Evolutionary conservation across 176 grass and related monocot species (phyloP).

Genomic region (Oryza nivara): DNA sequence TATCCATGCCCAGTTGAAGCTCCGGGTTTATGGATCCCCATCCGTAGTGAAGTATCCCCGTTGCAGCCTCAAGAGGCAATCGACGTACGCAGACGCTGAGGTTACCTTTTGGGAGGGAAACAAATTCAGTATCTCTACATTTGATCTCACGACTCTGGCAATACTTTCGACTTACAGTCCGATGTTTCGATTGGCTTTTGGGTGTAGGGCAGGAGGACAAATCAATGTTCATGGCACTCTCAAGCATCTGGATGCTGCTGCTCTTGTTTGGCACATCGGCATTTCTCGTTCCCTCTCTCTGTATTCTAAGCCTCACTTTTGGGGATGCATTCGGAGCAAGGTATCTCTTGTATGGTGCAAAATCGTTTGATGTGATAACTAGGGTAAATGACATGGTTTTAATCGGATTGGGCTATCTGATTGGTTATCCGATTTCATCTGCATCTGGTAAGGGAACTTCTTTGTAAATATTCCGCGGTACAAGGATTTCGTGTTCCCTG

Average conservation of each 20-base stretch:
- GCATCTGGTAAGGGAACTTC: conserved; percentile 62
- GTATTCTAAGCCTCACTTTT: conserved; percentile 49
- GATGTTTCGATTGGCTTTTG: conserved; percentile 55
- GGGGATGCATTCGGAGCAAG: conserved; percentile 56
- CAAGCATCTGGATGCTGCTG: conserved; percentile 81
- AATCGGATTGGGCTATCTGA: conserved; percentile 64
- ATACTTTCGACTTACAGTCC: conserved; percentile 28
- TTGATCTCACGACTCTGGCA: neutral
- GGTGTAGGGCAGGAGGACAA: conserved; percentile 95
- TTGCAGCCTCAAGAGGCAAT: conserved; percentile 83
- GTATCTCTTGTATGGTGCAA: conserved; percentile 45
- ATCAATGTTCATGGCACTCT: conserved; percentile 72
- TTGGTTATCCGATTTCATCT: conserved; percentile 79
- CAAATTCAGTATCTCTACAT: neutral
- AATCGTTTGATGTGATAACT: conserved; percentile 51
- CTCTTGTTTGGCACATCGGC: conserved; percentile 69
- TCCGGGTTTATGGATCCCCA: conserved; percentile 87
- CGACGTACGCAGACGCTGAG: conserved; percentile 86
- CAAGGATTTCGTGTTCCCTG: neutral
- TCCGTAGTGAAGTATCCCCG: conserved; percentile 92
- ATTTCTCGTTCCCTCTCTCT: conserved; percentile 59
- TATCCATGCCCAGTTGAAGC: conserved; percentile 60
- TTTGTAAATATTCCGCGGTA: neutral
- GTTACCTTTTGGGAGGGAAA: conserved; percentile 47
- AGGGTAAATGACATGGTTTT: conserved; percentile 62